Percentiles rank a stretch among this genome's conserved stretches.
Evolutionary conservation across 257 asterid species (phyloP).

Genomic region (Euphrasia confusa): DNA sequence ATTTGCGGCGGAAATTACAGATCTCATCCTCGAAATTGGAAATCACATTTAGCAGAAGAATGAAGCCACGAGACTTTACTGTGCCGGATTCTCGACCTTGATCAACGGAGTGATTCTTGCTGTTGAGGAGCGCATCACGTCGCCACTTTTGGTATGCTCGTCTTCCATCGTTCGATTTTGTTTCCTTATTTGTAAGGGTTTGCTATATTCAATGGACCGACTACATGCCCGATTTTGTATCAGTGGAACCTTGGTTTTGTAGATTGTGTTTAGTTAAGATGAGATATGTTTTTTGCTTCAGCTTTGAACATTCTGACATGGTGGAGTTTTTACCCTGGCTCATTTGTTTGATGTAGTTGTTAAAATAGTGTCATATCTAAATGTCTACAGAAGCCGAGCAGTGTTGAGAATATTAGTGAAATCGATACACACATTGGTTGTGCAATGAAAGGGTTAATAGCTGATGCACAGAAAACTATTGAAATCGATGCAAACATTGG

Average conservation of each 20-base stretch:
- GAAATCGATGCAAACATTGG: constrained; percentile 89
- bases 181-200: not conserved
- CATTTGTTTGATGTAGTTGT: not conserved
- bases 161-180: not conserved
- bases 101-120: too few relatives aligned
- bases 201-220: not conserved
- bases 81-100: too few relatives aligned
- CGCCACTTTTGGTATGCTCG: constrained; percentile 54
- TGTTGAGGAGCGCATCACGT: too few relatives aligned
- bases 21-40: too few relatives aligned
- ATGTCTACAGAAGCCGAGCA: constrained; percentile 48
- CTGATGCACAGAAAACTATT: too few relatives aligned
- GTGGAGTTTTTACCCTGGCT: not conserved
- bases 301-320: constrained; percentile 1
- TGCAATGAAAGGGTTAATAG: too few relatives aligned
- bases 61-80: too few relatives aligned
- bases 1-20: too few relatives aligned
- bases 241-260: constrained; percentile 6
- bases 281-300: constrained; percentile 8
- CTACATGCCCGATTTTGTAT: not conserved
- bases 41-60: too few relatives aligned
- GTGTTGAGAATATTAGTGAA: constrained; percentile 77
- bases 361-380: not conserved
- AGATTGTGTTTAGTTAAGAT: not conserved
- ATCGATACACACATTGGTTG: too few relatives aligned